Evolutionary conservation across 1,284 basidiomycete species (phyloP).

Genomic region (Trichosporon sp.): DNA sequence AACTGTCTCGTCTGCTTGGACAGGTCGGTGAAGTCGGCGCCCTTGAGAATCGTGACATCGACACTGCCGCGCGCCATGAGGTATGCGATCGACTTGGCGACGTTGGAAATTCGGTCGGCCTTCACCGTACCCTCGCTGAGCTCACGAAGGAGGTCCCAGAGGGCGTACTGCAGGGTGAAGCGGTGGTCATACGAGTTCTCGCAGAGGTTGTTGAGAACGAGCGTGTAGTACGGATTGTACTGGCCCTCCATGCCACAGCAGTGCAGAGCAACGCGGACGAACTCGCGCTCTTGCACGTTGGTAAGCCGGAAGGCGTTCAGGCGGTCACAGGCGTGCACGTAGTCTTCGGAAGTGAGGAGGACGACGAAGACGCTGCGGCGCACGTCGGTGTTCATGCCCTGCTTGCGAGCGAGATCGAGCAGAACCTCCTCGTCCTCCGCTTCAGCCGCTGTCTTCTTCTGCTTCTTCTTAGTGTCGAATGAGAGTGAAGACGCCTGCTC

Average conservation of each 20-base stretch:
- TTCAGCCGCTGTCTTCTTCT: conserved; percentile 14
- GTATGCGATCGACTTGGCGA: conserved; percentile 74
- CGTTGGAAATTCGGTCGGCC: conserved; percentile 46
- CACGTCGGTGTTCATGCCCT: conserved; percentile 99
- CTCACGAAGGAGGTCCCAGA: conserved; percentile 96
- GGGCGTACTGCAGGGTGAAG: conserved; percentile 89
- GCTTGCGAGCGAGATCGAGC: conserved; percentile 74
- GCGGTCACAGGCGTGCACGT: conserved; percentile 84
- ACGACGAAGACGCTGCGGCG: conserved; percentile 85
- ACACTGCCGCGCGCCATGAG: conserved; percentile 71
- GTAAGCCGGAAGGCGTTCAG: conserved; percentile 75
- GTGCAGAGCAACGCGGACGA: conserved; percentile 84
- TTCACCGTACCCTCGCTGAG: conserved; percentile 62
- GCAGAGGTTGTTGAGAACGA: conserved; percentile 67
- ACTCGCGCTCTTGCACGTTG: conserved; percentile 90
- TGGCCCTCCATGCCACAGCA: conserved; percentile 81
- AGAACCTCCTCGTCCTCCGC: conserved; percentile 57
- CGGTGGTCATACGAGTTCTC: conserved; percentile 60
- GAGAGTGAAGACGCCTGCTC: conserved; percentile 49
- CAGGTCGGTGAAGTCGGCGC: conserved; percentile 73
- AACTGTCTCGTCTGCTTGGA: conserved; percentile 63
- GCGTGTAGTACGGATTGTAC: conserved; percentile 94
- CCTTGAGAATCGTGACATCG: conserved; percentile 75
- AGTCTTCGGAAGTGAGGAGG: conserved; percentile 95
- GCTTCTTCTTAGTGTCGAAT: conserved; percentile 7